A percentile compares a stretch with the other conserved stretches of the same genome.
Evolutionary conservation across 805 yeast genomes (phyloP).

Genomic region (Pichia sporocuriosa): DNA sequence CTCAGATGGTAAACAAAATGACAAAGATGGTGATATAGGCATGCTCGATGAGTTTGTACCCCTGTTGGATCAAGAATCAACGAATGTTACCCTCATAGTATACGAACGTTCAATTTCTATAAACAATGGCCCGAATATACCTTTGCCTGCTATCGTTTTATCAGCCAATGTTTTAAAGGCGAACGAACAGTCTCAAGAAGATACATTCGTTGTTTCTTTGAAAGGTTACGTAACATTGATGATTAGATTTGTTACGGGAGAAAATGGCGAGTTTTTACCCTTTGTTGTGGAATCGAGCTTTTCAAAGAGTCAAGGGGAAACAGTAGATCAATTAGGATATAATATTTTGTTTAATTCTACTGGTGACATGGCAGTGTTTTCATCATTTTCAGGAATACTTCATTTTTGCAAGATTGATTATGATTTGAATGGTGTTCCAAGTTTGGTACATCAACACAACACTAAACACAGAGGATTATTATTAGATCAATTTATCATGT

Average conservation of each 20-base stretch:
- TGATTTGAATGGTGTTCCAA: slow-evolving; percentile 1
- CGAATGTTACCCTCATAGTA: slow-evolving; percentile 13
- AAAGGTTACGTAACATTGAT: not conserved
- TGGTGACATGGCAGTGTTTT: not conserved
- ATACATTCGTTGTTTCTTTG: slow-evolving; percentile 18
- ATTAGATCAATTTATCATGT: slow-evolving; percentile 6
- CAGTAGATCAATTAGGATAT: not conserved
- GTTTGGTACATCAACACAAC: not conserved
- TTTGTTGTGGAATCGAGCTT: not conserved
- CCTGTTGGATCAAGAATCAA: slow-evolving; percentile 1
- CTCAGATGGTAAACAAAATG: not conserved
- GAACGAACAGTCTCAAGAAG: slow-evolving; percentile 20
- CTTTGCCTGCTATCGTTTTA: slow-evolving; percentile 19
- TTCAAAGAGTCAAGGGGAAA: not conserved
- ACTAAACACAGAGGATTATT: not conserved
- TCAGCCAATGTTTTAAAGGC: slow-evolving; percentile 23
- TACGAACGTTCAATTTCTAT: slow-evolving; percentile 22
- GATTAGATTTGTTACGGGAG: not conserved
- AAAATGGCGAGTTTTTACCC: not conserved
- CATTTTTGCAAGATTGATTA: too few species aligned
- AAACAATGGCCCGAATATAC: slow-evolving; percentile 14
- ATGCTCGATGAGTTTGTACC: not conserved
- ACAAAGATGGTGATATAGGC: not conserved
- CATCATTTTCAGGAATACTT: too few species aligned
- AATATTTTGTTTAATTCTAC: not conserved